A percentile compares a stretch with the other conserved stretches of the same genome.
Conservation (phyloP, 352 stramenopile species). For the Phytophthora europaea region DNA sequence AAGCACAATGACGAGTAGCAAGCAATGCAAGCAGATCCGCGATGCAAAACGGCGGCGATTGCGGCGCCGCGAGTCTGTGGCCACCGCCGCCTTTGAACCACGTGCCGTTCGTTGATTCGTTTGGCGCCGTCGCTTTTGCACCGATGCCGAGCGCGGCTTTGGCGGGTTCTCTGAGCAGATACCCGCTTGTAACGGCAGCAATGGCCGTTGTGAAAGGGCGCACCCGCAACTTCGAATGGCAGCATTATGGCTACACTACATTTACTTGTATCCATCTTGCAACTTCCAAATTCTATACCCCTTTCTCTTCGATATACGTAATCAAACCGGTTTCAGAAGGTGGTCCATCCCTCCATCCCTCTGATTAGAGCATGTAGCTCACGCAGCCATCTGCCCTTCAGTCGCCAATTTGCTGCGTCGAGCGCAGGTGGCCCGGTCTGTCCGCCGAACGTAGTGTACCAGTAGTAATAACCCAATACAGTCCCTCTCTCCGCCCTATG, state of each 20-base stretch:
- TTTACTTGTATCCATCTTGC: background rate
- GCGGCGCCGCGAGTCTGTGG: conserved; percentile 2
- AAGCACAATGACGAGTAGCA: background rate
- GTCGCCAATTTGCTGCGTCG: conserved; percentile 33
- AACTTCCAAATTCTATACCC: background rate
- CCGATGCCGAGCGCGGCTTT: conserved; percentile 4
- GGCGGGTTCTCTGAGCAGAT: conserved; percentile 15
- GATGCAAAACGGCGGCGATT: background rate
- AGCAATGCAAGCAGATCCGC: background rate
- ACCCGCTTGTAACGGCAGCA: conserved; percentile 27
- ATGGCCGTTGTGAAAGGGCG: conserved; percentile 10
- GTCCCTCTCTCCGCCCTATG: conserved; percentile 21
- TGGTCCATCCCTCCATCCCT: conserved; percentile 7
- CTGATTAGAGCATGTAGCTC: conserved; percentile 26
- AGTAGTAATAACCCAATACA: background rate
- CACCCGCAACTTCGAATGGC: background rate
- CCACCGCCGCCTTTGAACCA: background rate
- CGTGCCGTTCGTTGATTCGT: conserved; percentile 6
- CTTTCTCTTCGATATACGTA: background rate
- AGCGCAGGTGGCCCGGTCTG: background rate
- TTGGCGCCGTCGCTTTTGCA: conserved; percentile 20
- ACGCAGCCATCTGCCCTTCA: conserved; percentile 29
- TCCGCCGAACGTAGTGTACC: background rate
- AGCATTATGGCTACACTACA: background rate
- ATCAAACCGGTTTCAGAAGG: background rate